Percentiles rank a stretch among this genome's conserved stretches.
phyloP scores from a whole-genome alignment of 495 filamentous ascomycete genomes.

The Durotheca rogersii region DNA sequence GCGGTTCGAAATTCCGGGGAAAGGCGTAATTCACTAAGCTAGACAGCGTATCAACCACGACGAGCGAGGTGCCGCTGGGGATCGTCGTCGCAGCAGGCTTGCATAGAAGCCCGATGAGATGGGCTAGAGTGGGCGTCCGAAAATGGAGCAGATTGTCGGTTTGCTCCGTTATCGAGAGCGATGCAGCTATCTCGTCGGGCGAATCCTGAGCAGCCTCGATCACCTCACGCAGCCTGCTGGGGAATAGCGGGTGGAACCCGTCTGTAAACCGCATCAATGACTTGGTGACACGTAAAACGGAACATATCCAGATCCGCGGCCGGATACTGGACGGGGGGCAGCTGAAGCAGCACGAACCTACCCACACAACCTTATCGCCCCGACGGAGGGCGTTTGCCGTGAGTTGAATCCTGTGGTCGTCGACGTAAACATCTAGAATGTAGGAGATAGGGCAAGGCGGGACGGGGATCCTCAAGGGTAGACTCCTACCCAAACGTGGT shows the following conservation, averaged over 20 bases:
- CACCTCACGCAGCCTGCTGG: slow-evolving; percentile 28
- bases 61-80: slow-evolving; percentile 57
- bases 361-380: slow-evolving; percentile 74
- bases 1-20: slow-evolving; percentile 44
- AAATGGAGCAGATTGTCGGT: slow-evolving; percentile 38
- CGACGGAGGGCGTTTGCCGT: slow-evolving; percentile 62
- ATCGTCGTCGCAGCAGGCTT: slow-evolving; percentile 62
- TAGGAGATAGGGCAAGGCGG: no score
- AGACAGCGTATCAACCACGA: slow-evolving; percentile 79
- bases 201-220: slow-evolving; percentile 11
- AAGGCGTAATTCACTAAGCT: slow-evolving; percentile 74
- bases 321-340: neutral
- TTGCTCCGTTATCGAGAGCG: slow-evolving; percentile 7
- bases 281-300: slow-evolving; percentile 3
- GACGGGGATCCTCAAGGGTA: neutral
- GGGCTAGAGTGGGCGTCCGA: slow-evolving; percentile 60
- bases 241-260: slow-evolving; percentile 27
- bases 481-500: slow-evolving; percentile 71
- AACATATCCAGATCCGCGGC: neutral
- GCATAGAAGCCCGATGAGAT: slow-evolving; percentile 71
- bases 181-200: slow-evolving; percentile 1
- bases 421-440: slow-evolving; percentile 19
- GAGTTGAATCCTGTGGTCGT: slow-evolving; percentile 61
- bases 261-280: slow-evolving; percentile 16
- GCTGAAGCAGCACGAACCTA: slow-evolving; percentile 61